A percentile compares a stretch with the other conserved stretches of the same genome.
phyloP scores from a whole-genome alignment of 1,284 basidiomycete genomes.

The Irpex sp. region DNA sequence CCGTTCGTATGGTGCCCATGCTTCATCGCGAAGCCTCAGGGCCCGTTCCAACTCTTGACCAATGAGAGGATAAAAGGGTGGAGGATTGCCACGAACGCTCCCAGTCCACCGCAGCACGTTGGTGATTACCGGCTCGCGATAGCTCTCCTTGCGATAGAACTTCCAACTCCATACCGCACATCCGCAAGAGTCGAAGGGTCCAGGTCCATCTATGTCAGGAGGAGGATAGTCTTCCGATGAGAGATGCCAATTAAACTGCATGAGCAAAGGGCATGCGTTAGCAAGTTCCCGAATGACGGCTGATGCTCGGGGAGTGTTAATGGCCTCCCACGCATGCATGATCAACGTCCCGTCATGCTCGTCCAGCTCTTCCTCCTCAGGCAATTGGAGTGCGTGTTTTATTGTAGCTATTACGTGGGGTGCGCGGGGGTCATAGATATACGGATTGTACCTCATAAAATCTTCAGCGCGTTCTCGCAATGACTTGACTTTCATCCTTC shows the following conservation, averaged over 20 bases:
- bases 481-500: too few species aligned
- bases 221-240: background rate
- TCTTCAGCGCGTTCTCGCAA: background rate
- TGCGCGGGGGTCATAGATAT: too few species aligned
- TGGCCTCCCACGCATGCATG: slow-evolving; percentile 13
- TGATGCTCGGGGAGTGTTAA: background rate
- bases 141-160: background rate
- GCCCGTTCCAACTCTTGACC: slow-evolving; percentile 5
- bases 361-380: slow-evolving; percentile 1
- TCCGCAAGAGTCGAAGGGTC: background rate
- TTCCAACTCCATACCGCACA: background rate
- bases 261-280: slow-evolving; percentile 12
- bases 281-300: slow-evolving; percentile 7
- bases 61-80: background rate
- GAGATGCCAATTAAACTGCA: slow-evolving; percentile 17
- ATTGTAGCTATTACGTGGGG: too few species aligned
- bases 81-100: background rate
- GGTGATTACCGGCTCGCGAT: background rate
- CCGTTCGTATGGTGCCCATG: background rate
- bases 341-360: background rate
- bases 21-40: background rate
- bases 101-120: slow-evolving; percentile 3
- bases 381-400: background rate
- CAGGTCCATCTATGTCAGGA: too few species aligned
- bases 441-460: background rate